Base-by-base conservation (phyloP, 495 filamentous ascomycete species). In the Penicillium ochrochloron region DNA sequence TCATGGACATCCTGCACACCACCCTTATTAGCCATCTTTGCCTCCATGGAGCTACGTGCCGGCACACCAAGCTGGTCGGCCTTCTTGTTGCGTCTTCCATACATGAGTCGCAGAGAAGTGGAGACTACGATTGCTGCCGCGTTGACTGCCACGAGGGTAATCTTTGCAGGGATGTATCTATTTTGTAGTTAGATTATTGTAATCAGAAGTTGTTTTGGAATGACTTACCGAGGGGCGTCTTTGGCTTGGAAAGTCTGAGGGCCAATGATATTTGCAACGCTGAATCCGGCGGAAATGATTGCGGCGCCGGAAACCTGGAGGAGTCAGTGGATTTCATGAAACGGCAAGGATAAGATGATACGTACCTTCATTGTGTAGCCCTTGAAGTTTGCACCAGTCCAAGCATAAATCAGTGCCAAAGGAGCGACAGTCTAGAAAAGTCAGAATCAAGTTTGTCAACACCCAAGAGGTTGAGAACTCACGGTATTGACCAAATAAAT, bases 401-500 rank as follows among this genome's bases (percentile, higher is more conserved):
- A 82, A 44, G 78, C 75, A 57, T 83, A 79, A 35, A 81, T 80
- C 11, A 82, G 57, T 1, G 74, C 69, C 23, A 80, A 33, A 0
- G 74, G 73, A 3, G 79, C 75, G 19, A 78, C 72, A 8, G 70
- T 76, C 72, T 73, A 17, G 31, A 17, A 5, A 23, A 5, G 48
- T 65, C 15, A 66, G 61, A 11, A 25, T n/a, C n/a, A 19, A 1
- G 0, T 37, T 37, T 1, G 0, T 41, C 8, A 9, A 29, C 2
- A 25, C 10, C 2, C 6, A 25, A 27, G 29, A 21, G 39, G 41
- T n/a, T 19, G 29, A 23, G 42, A 63, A 63, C 64, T 23, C 66
- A 80, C 75, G 23, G 80, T 74, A 65, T 89, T 88, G 51, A 86
- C 79, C 31, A 90, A 75, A 65, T 89, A 90, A 61, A 89, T 87